Evolutionary conservation across 176 grass and related monocot genomes (phyloP).

Genomic region (Bonia amplexicaulis): DNA sequence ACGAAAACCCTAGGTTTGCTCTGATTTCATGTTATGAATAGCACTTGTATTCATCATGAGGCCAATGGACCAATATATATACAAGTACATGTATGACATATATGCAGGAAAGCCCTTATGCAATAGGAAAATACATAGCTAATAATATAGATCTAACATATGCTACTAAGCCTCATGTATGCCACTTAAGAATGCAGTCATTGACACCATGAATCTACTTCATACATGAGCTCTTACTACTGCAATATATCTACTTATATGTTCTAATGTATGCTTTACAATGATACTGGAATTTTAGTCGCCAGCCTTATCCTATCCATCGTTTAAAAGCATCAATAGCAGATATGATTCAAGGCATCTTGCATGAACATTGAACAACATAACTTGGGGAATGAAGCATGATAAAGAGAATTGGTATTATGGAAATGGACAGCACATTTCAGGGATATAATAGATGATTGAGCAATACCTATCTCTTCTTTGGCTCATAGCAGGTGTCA

Average conservation of each 20-base stretch:
- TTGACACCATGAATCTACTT: neutral
- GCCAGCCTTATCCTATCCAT: neutral
- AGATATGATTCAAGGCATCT: constrained; percentile 1
- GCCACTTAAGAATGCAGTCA: neutral
- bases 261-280: neutral
- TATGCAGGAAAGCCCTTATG: too few species aligned
- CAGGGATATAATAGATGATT: neutral
- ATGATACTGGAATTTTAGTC: neutral
- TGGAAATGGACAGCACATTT: neutral
- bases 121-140: too few species aligned
- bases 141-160: too few species aligned
- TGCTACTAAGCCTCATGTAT: neutral
- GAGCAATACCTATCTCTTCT: constrained; percentile 86
- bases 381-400: neutral
- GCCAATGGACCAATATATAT: too few species aligned
- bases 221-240: neutral
- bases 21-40: too few species aligned
- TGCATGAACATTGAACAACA: neutral
- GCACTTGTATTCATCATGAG: too few species aligned
- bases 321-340: constrained; percentile 1
- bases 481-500: constrained; percentile 78
- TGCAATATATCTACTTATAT: neutral
- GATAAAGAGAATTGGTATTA: neutral
- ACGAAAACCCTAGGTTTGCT: too few species aligned
- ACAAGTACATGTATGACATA: too few species aligned